Evolutionary conservation across 352 stramenopile genomes (phyloP).

Genomic region (Phytophthora podocarpi): DNA sequence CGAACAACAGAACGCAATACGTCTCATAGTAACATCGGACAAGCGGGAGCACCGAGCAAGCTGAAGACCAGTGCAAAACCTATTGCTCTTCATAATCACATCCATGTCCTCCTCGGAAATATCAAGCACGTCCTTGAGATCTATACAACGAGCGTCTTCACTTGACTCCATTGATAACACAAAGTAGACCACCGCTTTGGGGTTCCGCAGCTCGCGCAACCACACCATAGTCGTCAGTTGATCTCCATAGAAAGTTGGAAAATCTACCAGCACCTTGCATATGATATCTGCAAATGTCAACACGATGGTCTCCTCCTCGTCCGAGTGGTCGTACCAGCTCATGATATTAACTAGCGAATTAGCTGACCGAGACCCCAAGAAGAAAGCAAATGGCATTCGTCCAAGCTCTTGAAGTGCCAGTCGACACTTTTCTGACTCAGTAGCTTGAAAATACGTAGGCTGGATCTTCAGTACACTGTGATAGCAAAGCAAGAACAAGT

Average conservation of each 20-base stretch:
- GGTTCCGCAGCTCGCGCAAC: constrained; percentile 54
- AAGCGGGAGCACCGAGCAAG: constrained; percentile 48
- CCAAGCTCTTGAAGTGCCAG: constrained; percentile 53
- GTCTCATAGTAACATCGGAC: constrained; percentile 47
- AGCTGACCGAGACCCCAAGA: constrained; percentile 59
- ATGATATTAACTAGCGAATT: constrained; percentile 65
- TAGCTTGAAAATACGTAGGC: constrained; percentile 63
- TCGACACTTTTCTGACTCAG: constrained; percentile 52
- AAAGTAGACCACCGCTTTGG: constrained; percentile 67
- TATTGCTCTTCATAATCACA: constrained; percentile 59
- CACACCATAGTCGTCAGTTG: constrained; percentile 71
- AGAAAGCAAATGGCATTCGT: constrained; percentile 73
- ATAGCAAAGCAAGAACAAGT: constrained; percentile 81
- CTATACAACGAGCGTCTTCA: constrained; percentile 58
- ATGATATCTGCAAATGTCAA: constrained; percentile 73
- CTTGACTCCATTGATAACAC: constrained; percentile 55
- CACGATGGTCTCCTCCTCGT: constrained; percentile 47
- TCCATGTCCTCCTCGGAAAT: constrained; percentile 65
- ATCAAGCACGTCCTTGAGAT: constrained; percentile 57
- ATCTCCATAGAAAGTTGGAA: constrained; percentile 72
- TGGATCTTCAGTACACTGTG: constrained; percentile 53
- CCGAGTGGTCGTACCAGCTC: constrained; percentile 42
- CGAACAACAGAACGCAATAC: constrained; percentile 47
- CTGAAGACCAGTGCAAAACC: constrained; percentile 49
- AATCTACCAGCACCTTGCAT: constrained; percentile 61